Percentiles rank a stretch among this genome's conserved stretches.
These are phyloP conservation scores for Trichosporon sp. DNA, from an alignment of 1,284 basidiomycete species.

Conservation along the genomic window DNA sequence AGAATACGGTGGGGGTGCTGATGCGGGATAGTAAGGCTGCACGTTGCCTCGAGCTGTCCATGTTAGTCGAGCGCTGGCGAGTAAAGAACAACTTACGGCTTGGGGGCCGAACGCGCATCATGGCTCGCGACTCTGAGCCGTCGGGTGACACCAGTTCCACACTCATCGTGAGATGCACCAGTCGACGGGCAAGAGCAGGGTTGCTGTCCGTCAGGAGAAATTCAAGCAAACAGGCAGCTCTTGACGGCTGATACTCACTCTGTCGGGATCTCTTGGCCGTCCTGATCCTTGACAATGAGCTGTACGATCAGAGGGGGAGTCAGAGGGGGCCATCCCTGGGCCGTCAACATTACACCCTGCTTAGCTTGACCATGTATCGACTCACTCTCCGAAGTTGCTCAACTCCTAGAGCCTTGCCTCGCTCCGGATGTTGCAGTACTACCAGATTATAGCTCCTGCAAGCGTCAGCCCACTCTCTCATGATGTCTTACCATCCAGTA, in stretches of 20 bases:
- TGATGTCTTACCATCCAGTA: constrained; percentile 24
- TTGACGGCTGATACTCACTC: constrained; percentile 24
- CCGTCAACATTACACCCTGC: not conserved
- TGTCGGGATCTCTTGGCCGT: constrained; percentile 27
- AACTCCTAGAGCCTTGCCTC: constrained; percentile 31
- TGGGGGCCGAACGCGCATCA: constrained; percentile 32
- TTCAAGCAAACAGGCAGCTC: too few relatives aligned
- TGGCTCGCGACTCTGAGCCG: constrained; percentile 25
- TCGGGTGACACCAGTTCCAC: constrained; percentile 32
- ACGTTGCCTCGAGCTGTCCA: constrained; percentile 28
- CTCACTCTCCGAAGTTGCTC: constrained; percentile 31
- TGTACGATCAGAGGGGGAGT: constrained; percentile 32
- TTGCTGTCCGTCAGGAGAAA: constrained; percentile 25
- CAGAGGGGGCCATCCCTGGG: constrained; percentile 33
- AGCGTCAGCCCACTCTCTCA: not conserved
- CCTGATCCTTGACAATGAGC: constrained; percentile 29
- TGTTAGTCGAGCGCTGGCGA: not conserved
- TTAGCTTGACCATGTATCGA: not conserved
- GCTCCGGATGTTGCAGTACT: constrained; percentile 30
- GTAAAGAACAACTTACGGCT: constrained; percentile 25
- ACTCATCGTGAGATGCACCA: constrained; percentile 33
- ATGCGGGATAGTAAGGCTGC: constrained; percentile 32
- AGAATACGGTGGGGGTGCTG: constrained; percentile 32
- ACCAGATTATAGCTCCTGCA: constrained; percentile 29
- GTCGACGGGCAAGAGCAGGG: constrained; percentile 28